Conservation (phyloP, 2,329 filamentous ascomycete genomes). For the Fusarium palustre region DNA sequence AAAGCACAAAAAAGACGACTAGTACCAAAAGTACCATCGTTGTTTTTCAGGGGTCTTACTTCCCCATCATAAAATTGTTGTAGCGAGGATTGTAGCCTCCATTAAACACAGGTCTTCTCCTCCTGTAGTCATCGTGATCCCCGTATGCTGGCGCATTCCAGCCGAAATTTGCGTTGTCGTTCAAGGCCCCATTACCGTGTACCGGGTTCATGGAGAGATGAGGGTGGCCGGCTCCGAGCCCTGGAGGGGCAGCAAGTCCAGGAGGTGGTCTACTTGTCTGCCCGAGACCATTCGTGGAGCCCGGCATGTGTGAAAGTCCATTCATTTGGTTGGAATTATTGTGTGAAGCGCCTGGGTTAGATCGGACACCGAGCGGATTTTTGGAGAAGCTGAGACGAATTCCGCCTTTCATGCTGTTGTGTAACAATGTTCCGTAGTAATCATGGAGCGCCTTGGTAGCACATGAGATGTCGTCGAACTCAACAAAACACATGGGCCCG, state of each 20-base stretch:
- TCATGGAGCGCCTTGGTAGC: constrained; percentile 92
- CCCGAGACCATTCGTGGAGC: constrained; percentile 69
- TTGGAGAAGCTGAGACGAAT: constrained; percentile 98
- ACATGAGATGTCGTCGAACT: constrained; percentile 93
- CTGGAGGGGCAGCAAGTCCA: constrained; percentile 80
- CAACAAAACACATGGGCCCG: constrained; percentile 98
- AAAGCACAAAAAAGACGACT: background rate
- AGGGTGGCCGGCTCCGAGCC: constrained; percentile 60
- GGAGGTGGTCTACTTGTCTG: constrained; percentile 83
- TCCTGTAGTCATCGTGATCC: constrained; percentile 15
- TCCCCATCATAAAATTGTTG: constrained; percentile 7
- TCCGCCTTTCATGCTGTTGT: constrained; percentile 93
- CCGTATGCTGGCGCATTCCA: constrained; percentile 44
- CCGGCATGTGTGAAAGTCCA: constrained; percentile 66
- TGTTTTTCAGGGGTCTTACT: background rate
- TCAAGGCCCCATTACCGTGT: constrained; percentile 32
- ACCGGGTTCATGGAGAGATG: constrained; percentile 43
- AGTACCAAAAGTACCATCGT: background rate
- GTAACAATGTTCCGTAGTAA: constrained; percentile 85
- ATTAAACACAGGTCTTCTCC: constrained; percentile 35
- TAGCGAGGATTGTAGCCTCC: constrained; percentile 40
- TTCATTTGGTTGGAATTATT: constrained; percentile 57
- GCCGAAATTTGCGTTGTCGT: constrained; percentile 34
- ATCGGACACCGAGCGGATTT: constrained; percentile 93
- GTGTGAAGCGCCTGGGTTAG: constrained; percentile 70